Evolutionary conservation across 2,329 filamentous ascomycete species (phyloP).

Genomic region (Trichoderma atroviride): DNA sequence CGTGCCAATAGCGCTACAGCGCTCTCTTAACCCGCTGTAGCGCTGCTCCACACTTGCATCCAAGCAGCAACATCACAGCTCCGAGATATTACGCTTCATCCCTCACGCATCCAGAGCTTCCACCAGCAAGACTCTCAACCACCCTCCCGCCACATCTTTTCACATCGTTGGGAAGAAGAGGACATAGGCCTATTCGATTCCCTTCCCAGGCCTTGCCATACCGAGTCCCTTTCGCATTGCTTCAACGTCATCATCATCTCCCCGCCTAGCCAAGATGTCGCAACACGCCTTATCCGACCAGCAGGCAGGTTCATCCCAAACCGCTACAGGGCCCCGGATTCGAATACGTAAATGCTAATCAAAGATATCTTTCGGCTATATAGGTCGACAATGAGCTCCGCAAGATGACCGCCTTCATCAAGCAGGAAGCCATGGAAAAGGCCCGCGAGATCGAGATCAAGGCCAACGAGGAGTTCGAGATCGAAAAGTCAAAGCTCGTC

Average conservation of each 20-base stretch:
- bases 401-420: constrained; percentile 99
- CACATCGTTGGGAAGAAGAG: neutral
- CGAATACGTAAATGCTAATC: constrained; percentile 21
- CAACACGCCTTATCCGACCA: constrained; percentile 97
- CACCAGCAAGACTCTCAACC: neutral
- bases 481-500: constrained; percentile 98
- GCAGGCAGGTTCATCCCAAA: constrained; percentile 64
- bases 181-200: neutral
- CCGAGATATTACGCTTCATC: constrained; percentile 24
- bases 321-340: neutral
- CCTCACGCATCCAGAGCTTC: constrained; percentile 3
- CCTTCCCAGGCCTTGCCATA: neutral
- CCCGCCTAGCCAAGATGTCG: constrained; percentile 69
- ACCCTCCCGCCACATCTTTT: neutral
- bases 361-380: neutral
- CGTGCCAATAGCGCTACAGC: constrained; percentile 11
- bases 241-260: neutral
- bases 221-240: constrained; percentile 1
- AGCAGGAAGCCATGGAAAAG: constrained; percentile 96
- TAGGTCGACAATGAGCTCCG: constrained; percentile 97
- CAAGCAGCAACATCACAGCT: constrained; percentile 23
- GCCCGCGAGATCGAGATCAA: constrained; percentile 97
- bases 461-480: constrained; percentile 98
- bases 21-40: constrained; percentile 9
- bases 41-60: constrained; percentile 7